phyloP scores from a whole-genome alignment of 352 stramenopile species.

The Hyaloperonospora arabidopsidis region DNA sequence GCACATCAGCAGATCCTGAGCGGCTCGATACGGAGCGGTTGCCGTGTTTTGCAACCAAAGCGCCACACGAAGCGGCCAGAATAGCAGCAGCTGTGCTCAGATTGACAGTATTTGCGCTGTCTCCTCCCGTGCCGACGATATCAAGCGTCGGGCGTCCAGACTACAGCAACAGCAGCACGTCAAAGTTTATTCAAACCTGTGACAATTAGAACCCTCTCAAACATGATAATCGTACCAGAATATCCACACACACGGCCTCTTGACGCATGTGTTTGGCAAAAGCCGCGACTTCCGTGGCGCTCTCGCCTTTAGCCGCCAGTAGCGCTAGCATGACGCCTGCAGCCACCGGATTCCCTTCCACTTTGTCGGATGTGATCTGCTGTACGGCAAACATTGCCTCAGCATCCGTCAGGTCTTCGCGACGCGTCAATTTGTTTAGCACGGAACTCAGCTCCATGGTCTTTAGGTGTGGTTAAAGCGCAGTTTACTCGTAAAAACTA shows the following conservation, averaged over 20 bases:
- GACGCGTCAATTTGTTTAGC: slow-evolving; percentile 60
- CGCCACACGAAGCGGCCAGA: slow-evolving; percentile 90
- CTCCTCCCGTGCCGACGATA: slow-evolving; percentile 98
- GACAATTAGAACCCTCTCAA: background rate
- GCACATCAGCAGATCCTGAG: slow-evolving; percentile 94
- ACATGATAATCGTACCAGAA: slow-evolving; percentile 28
- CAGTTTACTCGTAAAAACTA: too few relatives aligned
- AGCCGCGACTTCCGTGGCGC: slow-evolving; percentile 89
- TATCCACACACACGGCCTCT: slow-evolving; percentile 79
- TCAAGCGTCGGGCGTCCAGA: slow-evolving; percentile 87
- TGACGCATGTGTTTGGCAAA: slow-evolving; percentile 95
- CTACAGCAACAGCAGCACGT: slow-evolving; percentile 10
- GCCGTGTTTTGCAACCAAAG: slow-evolving; percentile 93
- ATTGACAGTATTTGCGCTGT: slow-evolving; percentile 98
- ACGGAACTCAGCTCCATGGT: slow-evolving; percentile 69
- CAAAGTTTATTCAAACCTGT: slow-evolving; percentile 6
- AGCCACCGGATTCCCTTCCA: slow-evolving; percentile 46
- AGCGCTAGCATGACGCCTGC: slow-evolving; percentile 92
- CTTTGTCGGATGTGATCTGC: slow-evolving; percentile 62
- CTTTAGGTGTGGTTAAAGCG: background rate
- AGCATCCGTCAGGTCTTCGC: slow-evolving; percentile 61
- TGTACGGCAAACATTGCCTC: slow-evolving; percentile 67
- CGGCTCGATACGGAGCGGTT: slow-evolving; percentile 93
- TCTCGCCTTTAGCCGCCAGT: slow-evolving; percentile 92
- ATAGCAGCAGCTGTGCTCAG: slow-evolving; percentile 94